Conservation (phyloP, 2,329 filamentous ascomycete species). For the Cytospora chrysosperma region DNA sequence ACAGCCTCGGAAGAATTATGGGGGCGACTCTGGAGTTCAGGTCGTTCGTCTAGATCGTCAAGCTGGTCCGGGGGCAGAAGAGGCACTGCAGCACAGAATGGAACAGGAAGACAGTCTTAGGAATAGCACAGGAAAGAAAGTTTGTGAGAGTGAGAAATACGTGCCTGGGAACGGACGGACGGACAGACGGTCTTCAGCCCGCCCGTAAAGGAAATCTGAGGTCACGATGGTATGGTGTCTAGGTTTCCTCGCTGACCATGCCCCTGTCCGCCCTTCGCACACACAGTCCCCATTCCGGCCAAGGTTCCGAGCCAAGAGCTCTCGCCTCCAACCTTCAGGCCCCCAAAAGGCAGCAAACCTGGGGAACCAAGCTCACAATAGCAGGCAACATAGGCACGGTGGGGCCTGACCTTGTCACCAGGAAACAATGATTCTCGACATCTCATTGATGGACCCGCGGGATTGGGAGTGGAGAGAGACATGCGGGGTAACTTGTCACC, state of each 20-base stretch:
- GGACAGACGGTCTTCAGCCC: slow-evolving; percentile 16
- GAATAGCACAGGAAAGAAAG: too few species aligned
- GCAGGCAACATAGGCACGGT: neutral
- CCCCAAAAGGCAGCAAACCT: neutral
- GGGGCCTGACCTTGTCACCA: slow-evolving; percentile 5
- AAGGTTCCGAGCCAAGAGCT: slow-evolving; percentile 10
- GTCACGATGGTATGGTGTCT: slow-evolving; percentile 24
- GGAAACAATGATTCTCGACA: slow-evolving; percentile 5
- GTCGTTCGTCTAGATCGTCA: neutral
- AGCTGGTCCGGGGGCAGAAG: neutral
- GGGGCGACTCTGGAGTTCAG: neutral
- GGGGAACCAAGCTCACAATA: slow-evolving; percentile 12
- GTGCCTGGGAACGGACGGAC: neutral
- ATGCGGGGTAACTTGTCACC: slow-evolving; percentile 20
- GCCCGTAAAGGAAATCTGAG: slow-evolving; percentile 9
- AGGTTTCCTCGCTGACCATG: neutral
- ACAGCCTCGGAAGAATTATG: neutral
- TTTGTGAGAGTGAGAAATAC: neutral
- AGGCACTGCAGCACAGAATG: neutral
- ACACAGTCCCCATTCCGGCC: slow-evolving; percentile 4
- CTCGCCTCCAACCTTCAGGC: neutral
- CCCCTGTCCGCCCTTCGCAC: neutral
- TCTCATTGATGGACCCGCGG: slow-evolving; percentile 21
- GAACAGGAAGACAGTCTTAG: too few species aligned
- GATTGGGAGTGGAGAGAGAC: slow-evolving; percentile 6